These are phyloP conservation scores for Phtheirospermum japonicum DNA, from an alignment of 257 asterid species.

Conservation along the genomic window DNA sequence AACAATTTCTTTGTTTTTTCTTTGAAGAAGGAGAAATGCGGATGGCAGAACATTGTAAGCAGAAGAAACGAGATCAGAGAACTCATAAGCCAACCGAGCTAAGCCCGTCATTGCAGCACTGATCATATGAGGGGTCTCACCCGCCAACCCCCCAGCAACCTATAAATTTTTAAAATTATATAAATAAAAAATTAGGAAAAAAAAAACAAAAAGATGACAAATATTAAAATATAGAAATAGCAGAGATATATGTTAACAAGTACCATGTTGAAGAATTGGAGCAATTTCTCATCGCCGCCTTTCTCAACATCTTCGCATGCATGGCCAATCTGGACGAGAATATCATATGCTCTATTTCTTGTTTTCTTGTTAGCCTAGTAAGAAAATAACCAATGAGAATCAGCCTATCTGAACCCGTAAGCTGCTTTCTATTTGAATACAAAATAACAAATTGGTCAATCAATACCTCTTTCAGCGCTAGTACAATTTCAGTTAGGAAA, in stretches of 20 bases:
- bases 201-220: conserved; percentile 20
- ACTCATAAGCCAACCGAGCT: conserved; percentile 98
- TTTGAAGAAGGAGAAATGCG: conserved; percentile 75
- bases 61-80: conserved; percentile 73
- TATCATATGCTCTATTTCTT: conserved; percentile 90
- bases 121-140: conserved; percentile 89
- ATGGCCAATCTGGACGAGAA: conserved; percentile 90
- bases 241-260: not conserved
- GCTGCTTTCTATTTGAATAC: conserved; percentile 1
- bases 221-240: conserved; percentile 18
- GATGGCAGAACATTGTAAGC: conserved; percentile 77
- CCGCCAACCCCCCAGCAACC: conserved; percentile 94
- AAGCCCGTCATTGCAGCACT: conserved; percentile 95
- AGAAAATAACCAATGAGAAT: conserved; percentile 20
- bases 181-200: too few species aligned
- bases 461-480: conserved; percentile 87
- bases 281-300: conserved; percentile 61
- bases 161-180: conserved; percentile 19
- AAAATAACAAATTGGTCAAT: not conserved
- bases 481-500: conserved; percentile 83
- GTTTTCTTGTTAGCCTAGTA: conserved; percentile 81
- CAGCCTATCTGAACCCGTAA: conserved; percentile 15
- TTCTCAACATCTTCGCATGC: conserved; percentile 76
- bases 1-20: conserved; percentile 80
- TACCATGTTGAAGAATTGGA: conserved; percentile 75